Evolutionary conservation across 2,329 filamentous ascomycete genomes (phyloP).

Genomic region (Pseudogymnoascus sp.): DNA sequence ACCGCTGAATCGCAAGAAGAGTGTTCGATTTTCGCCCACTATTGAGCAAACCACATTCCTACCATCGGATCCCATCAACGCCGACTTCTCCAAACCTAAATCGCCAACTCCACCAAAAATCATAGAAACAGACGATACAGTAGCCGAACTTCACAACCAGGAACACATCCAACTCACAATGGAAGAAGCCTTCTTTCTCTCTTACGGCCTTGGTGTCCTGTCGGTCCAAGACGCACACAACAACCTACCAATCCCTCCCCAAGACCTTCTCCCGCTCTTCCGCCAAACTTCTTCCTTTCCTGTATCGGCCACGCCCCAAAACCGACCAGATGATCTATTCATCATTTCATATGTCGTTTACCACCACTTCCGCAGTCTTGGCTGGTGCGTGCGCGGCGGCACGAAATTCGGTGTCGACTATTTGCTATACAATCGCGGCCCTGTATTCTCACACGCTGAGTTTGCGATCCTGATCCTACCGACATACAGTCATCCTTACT

Average conservation of each 20-base stretch:
- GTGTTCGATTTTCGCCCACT: slow-evolving; percentile 63
- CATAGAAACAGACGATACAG: slow-evolving; percentile 24
- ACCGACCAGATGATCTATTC: slow-evolving; percentile 72
- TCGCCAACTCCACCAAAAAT: slow-evolving; percentile 21
- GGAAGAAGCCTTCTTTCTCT: slow-evolving; percentile 88
- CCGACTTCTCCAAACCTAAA: neutral
- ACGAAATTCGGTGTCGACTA: slow-evolving; percentile 95
- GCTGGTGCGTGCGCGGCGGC: slow-evolving; percentile 88
- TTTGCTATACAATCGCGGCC: slow-evolving; percentile 87
- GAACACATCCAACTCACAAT: slow-evolving; percentile 90
- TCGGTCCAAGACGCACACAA: slow-evolving; percentile 50
- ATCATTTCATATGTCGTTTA: slow-evolving; percentile 83
- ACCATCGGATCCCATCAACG: slow-evolving; percentile 37
- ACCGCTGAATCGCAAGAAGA: slow-evolving; percentile 44
- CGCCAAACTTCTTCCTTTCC: slow-evolving; percentile 66
- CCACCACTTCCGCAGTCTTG: slow-evolving; percentile 91
- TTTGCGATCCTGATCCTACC: slow-evolving; percentile 83
- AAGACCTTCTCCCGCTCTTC: slow-evolving; percentile 60
- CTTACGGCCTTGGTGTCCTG: slow-evolving; percentile 72
- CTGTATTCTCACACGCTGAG: slow-evolving; percentile 90
- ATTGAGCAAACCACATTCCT: slow-evolving; percentile 60
- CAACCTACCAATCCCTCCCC: slow-evolving; percentile 41
- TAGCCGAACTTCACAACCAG: slow-evolving; percentile 42
- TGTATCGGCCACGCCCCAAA: slow-evolving; percentile 35
- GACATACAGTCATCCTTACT: slow-evolving; percentile 68